These are phyloP conservation scores for Penicillium desertorum DNA, from an alignment of 495 filamentous ascomycete genomes.

Conservation along the genomic window DNA sequence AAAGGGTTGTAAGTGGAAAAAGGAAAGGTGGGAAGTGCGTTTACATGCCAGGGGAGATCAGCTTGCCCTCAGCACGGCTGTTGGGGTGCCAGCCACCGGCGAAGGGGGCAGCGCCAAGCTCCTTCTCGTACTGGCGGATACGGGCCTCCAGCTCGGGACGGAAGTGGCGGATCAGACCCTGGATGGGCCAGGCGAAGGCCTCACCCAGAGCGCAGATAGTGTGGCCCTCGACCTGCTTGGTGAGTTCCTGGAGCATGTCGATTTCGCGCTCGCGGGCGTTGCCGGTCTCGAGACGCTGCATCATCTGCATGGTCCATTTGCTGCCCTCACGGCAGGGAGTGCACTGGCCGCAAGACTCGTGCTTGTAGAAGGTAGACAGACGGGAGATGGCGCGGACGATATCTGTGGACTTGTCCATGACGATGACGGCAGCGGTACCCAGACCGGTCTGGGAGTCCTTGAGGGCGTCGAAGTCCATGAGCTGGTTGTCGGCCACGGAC, in stretches of 20 bases:
- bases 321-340: conserved; percentile 96
- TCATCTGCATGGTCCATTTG: conserved; percentile 99
- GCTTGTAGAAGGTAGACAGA: conserved; percentile 94
- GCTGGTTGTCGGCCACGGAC: conserved; percentile 80
- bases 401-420: conserved; percentile 97
- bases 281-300: conserved; percentile 91
- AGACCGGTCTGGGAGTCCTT: conserved; percentile 97
- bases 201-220: conserved; percentile 98
- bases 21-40: conserved; percentile 17
- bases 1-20: conserved; percentile 12
- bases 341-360: conserved; percentile 97
- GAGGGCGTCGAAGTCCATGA: conserved; percentile 98
- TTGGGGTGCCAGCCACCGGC: conserved; percentile 88
- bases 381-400: conserved; percentile 91
- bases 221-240: conserved; percentile 98
- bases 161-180: conserved; percentile 97
- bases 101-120: conserved; percentile 64
- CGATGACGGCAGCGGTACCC: conserved; percentile 96
- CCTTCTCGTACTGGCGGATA: conserved; percentile 69
- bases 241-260: conserved; percentile 98
- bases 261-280: conserved; percentile 87
- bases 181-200: conserved; percentile 97
- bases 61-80: conserved; percentile 70
- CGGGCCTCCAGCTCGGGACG: conserved; percentile 89
- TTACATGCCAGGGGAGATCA: conserved; percentile 78